Base-by-base conservation (phyloP, 2,329 filamentous ascomycete species). In the Fusarium staphyleae region DNA sequence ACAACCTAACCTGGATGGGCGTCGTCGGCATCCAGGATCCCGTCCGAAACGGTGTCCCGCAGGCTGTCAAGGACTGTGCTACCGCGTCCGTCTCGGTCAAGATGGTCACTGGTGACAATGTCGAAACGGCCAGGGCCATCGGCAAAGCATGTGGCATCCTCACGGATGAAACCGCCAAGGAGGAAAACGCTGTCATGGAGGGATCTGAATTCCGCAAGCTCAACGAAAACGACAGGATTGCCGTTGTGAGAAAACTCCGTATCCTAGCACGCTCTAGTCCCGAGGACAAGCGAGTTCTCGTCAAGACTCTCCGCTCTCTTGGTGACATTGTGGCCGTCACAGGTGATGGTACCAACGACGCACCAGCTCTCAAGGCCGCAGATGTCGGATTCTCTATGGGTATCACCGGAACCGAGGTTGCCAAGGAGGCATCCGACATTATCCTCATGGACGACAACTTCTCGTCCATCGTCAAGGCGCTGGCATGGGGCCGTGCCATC, bases 381-480 rank as follows among this genome's bases (percentile, higher is more conserved):
- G 85, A 88, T 68, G 84, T 88, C 45, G 85, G 85, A 12, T 87
- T 88, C 67, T 85, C 85, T 5, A 87, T 88, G 85, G 86, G 86
- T 55, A 83, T 87, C 48, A 78, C 84, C 15, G 85, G 86, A 55
- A 87, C 85, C 4, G 85, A 87, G 66, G 84, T 86, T 83, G 62
- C 62, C 18, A 87, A 87, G 72, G 85, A 88, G 66, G 85, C 85
- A 2, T 87, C 84, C 9, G 82, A 84, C 12, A 87, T 88, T 51
- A 84, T 88, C 54, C 76, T 88, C 9, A 80, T 87, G 72, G 85
- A 87, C 58, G 85, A 88, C 61, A 87, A 87, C 72, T 88, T 88
- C 54, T 70, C 78, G 2, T 84, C 85, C 4, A 88, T 88, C 47
- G 81, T 88, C 28, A 87, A 83, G 14, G 86, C 86, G 1, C 78